Percentiles rank a stretch among this genome's conserved stretches.
These are phyloP conservation scores for Ceratobasidium sp. DNA, from an alignment of 1,284 basidiomycete genomes.

Conservation along the genomic window DNA sequence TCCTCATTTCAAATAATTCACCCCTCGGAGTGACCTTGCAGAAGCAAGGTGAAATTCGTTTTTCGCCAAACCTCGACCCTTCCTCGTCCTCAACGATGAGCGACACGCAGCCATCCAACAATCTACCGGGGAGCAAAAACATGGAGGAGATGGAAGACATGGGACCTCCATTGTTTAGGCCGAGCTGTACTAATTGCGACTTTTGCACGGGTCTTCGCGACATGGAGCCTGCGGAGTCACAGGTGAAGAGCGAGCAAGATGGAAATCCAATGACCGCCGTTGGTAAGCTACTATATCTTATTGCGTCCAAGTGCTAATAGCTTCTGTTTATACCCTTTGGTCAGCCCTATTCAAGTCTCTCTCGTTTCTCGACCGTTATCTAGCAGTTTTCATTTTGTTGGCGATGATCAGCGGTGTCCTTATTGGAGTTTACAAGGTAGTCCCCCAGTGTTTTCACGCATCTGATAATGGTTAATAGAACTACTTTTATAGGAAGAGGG, in stretches of 20 bases:
- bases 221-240: conserved; percentile 17
- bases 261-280: conserved; percentile 20
- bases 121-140: background rate
- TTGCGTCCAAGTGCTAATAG: background rate
- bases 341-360: conserved; percentile 55
- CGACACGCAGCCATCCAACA: no score
- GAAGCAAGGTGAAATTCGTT: no score
- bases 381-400: conserved; percentile 79
- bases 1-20: no score
- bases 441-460: no score
- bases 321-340: background rate
- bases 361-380: conserved; percentile 72
- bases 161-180: conserved; percentile 46
- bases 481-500: conserved; percentile 70
- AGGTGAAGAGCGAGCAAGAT: background rate
- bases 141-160: conserved; percentile 40
- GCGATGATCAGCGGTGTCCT: conserved; percentile 86
- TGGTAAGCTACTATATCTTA: conserved; percentile 16
- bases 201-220: conserved; percentile 49
- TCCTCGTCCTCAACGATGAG: no score
- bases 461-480: no score
- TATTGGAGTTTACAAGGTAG: conserved; percentile 70
- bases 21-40: no score
- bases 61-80: no score
- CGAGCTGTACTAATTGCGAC: conserved; percentile 45